Evolutionary conservation across 2,329 filamentous ascomycete species (phyloP).

Genomic region (Phyllachora maydis): DNA sequence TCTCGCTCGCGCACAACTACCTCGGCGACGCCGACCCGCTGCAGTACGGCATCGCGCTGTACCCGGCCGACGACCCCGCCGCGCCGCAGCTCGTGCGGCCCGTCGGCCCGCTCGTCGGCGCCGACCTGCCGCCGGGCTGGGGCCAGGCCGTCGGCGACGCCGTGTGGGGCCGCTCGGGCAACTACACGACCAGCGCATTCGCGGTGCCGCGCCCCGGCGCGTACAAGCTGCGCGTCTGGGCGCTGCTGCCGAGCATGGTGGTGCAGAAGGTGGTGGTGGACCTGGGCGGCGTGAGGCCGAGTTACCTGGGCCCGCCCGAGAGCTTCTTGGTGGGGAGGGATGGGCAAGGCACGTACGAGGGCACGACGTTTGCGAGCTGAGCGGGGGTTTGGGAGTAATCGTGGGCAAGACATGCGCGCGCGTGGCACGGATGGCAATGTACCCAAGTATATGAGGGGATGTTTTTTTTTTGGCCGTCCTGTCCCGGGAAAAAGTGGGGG

Average conservation of each 20-base stretch:
- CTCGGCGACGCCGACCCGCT: constrained; percentile 25
- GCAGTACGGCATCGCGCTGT: no score
- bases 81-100: constrained; percentile 17
- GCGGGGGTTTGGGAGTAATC: no score
- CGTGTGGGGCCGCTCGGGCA: no score
- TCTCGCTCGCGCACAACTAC: constrained; percentile 32
- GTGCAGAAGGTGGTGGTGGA: constrained; percentile 35
- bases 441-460: no score
- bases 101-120: constrained; percentile 19
- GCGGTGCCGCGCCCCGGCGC: constrained; percentile 17
- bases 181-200: constrained; percentile 23
- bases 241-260: constrained; percentile 27
- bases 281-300: constrained; percentile 29
- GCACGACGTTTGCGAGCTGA: constrained; percentile 16
- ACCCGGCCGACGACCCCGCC: constrained; percentile 12
- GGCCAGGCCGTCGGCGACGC: constrained; percentile 19
- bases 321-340: constrained; percentile 25
- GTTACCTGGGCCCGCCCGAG: constrained; percentile 35
- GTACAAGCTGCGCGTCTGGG: constrained; percentile 28
- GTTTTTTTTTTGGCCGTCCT: no score
- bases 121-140: constrained; percentile 19
- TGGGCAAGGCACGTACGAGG: constrained; percentile 13
- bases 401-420: no score
- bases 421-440: no score
- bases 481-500: no score